Conservation (phyloP, 2,329 filamentous ascomycete genomes). For the Epichloe baconii region DNA sequence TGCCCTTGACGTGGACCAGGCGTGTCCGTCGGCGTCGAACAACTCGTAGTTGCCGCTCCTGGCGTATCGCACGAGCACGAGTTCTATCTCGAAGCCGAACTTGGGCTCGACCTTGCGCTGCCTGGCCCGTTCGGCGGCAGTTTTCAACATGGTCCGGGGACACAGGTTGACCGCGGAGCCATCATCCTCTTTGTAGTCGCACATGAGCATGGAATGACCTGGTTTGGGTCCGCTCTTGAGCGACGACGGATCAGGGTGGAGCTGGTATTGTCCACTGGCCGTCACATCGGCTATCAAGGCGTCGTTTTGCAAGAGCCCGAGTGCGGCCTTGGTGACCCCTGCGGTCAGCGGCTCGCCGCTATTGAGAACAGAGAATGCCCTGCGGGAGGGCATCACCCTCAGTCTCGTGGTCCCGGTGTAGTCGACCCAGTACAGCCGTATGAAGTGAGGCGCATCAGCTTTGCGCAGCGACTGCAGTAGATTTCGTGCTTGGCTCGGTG, state of each 20-base stretch:
- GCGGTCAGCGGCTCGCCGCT: slow-evolving; percentile 34
- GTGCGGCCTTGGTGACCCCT: slow-evolving; percentile 49
- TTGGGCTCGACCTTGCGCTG: slow-evolving; percentile 43
- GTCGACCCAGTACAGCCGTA: slow-evolving; percentile 68
- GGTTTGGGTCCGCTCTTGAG: slow-evolving; percentile 45
- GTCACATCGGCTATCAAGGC: slow-evolving; percentile 36
- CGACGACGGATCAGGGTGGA: slow-evolving; percentile 53
- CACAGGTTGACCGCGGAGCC: slow-evolving; percentile 42
- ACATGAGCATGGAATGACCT: slow-evolving; percentile 52
- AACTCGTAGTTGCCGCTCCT: slow-evolving; percentile 22
- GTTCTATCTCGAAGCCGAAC: slow-evolving; percentile 72
- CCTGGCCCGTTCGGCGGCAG: slow-evolving; percentile 37
- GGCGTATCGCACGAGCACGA: slow-evolving; percentile 50
- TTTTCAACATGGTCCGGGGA: slow-evolving; percentile 50
- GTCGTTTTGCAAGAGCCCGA: slow-evolving; percentile 59
- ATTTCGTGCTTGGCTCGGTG: neutral
- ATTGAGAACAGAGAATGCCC: slow-evolving; percentile 34
- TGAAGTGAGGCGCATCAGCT: slow-evolving; percentile 25
- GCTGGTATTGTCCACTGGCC: slow-evolving; percentile 50
- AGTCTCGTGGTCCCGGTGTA: slow-evolving; percentile 57
- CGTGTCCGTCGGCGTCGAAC: slow-evolving; percentile 49
- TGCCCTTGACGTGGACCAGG: slow-evolving; percentile 54
- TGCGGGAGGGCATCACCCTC: slow-evolving; percentile 52
- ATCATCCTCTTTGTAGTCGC: slow-evolving; percentile 47
- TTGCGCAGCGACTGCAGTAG: neutral